phyloP scores from a whole-genome alignment of 768 basidiomycete genomes.

The Calocybe indica region DNA sequence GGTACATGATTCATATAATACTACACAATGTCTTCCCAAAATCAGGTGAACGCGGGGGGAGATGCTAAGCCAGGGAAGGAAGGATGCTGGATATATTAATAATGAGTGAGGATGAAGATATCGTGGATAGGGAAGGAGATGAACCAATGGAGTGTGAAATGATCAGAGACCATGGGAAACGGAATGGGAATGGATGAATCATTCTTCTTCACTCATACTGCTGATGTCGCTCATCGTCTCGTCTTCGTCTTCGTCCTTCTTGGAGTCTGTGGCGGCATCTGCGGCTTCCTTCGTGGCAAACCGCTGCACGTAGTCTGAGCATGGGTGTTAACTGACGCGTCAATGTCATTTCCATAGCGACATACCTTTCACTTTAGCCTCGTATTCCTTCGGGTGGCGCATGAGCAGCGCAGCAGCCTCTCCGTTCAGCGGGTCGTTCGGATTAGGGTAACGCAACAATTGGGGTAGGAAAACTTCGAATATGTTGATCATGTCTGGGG shows the following conservation, averaged over 20 bases:
- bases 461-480: slow-evolving; percentile 98
- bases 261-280: slow-evolving; percentile 60
- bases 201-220: slow-evolving; percentile 72
- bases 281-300: slow-evolving; percentile 90
- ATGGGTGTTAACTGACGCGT: not conserved
- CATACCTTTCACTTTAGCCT: slow-evolving; percentile 86
- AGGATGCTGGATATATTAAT: slow-evolving; percentile 12
- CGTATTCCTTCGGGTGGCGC: slow-evolving; percentile 96
- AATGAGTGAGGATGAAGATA: slow-evolving; percentile 5
- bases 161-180: slow-evolving; percentile 5
- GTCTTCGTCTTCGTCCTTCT: slow-evolving; percentile 68
- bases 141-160: slow-evolving; percentile 2
- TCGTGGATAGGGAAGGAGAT: not conserved
- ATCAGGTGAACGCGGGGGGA: not conserved
- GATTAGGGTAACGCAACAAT: slow-evolving; percentile 95
- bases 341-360: not conserved
- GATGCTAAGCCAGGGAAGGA: slow-evolving; percentile 6
- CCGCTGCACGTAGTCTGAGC: slow-evolving; percentile 89
- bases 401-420: slow-evolving; percentile 96
- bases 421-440: slow-evolving; percentile 95
- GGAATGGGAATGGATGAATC: slow-evolving; percentile 10
- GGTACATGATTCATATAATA: not conserved
- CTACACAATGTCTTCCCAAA: too few relatives aligned
- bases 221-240: slow-evolving; percentile 87
- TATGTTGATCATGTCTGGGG: slow-evolving; percentile 95